Conservation (phyloP, 441 rosid genomes). For the Corymbia calophylla region DNA sequence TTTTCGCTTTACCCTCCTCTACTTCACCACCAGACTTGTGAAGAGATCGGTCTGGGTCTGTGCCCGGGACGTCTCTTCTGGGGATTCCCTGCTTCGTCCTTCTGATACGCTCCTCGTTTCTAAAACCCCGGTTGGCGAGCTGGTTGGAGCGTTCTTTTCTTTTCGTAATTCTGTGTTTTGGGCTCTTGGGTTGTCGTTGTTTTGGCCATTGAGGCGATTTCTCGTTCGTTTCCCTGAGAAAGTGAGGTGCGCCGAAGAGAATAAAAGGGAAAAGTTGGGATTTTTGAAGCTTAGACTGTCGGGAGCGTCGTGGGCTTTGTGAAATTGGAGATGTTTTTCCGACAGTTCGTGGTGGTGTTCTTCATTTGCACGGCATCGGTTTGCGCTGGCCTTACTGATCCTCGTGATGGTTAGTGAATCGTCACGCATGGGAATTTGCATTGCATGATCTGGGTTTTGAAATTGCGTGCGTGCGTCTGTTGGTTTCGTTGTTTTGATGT, state of each 20-base stretch:
- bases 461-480: not conserved
- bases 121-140: not conserved
- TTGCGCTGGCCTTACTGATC: conserved; percentile 47
- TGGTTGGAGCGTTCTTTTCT: not conserved
- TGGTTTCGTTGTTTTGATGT: not conserved
- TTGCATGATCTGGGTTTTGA: not conserved
- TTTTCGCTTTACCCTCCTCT: not conserved
- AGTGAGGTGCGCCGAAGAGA: not conserved
- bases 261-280: conserved; percentile 1
- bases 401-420: conserved; percentile 51
- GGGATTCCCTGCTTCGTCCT: not conserved
- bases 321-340: conserved; percentile 9
- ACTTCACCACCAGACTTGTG: not conserved
- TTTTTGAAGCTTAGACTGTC: not conserved
- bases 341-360: conserved; percentile 17
- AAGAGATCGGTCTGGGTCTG: not conserved
- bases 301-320: conserved; percentile 26
- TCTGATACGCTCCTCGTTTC: not conserved
- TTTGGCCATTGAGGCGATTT: not conserved
- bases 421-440: not conserved
- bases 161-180: not conserved
- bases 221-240: conserved; percentile 3
- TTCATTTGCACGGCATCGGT: conserved; percentile 33
- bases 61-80: not conserved
- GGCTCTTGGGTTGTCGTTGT: not conserved